Base-by-base conservation (phyloP, 73 alveolate species). In the Durusdinium trenchii region DNA sequence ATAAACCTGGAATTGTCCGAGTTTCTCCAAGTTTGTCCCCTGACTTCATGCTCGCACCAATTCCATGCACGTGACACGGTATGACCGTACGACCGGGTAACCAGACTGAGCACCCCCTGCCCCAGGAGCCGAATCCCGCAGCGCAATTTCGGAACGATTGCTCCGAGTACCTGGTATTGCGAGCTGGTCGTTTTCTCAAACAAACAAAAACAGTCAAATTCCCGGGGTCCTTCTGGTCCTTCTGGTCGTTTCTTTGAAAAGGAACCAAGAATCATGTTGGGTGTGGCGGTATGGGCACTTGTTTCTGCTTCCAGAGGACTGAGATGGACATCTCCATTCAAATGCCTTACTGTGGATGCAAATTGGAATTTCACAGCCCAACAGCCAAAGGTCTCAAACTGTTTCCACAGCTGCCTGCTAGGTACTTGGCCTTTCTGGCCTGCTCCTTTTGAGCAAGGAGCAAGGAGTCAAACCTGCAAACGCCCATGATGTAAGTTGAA, bases 71-170 rank as follows among this genome's bases (percentile, higher is more conserved):
- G n/a, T n/a, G n/a, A n/a, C n/a, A n/a, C n/a, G n/a, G n/a, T n/a
- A n/a, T n/a, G n/a, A n/a, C n/a, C n/a, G n/a, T n/a, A n/a, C n/a
- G n/a, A n/a, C n/a, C n/a, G n/a, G n/a, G n/a, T n/a, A n/a, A n/a
- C n/a, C n/a, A n/a, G n/a, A n/a, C n/a, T n/a, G n/a, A n/a, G n/a
- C n/a, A n/a, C 28, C 64, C 52, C 50, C 38, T 5, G 52, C 94
- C 94, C 94, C 94, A 84, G 36, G 94, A 84, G 36, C 94, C 94
- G 36, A 51, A 52, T 51, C 94, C 94, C 20, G 78, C 30, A 20
- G 94, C 94, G 16, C 94, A 84, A 52, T 10, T 84, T 48, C 94
- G 94, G 20, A 6, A n/a, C 6, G 57, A 5, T 23, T 35, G 10
- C 12, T 3, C 26, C 3, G 75, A n/a, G 94, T 84, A 84, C 94